Conservation (phyloP, 768 basidiomycete genomes). For the Melanogaster broomeanus region DNA sequence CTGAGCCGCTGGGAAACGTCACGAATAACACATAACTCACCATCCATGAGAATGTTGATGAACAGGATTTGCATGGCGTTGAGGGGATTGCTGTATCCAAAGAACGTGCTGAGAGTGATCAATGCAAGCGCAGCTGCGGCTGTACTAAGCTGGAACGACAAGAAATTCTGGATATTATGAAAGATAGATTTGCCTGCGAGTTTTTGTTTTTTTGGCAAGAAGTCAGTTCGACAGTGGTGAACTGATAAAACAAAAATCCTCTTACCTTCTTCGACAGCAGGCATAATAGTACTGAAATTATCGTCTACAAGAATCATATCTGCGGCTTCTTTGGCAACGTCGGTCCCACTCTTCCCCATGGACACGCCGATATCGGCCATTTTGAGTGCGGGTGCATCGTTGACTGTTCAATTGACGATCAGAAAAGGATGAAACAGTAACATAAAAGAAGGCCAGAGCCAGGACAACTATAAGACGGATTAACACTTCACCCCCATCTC, state of each 20-base stretch:
- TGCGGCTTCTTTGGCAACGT: conserved; percentile 97
- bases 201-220: too few relatives aligned
- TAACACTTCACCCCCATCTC: conserved; percentile 82
- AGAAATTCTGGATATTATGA: conserved; percentile 98
- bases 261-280: conserved; percentile 90
- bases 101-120: conserved; percentile 91
- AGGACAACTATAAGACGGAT: conserved; percentile 26
- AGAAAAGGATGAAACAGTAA: neutral
- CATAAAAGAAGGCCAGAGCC: too few relatives aligned
- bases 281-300: conserved; percentile 92
- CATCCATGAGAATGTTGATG: conserved; percentile 99
- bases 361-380: conserved; percentile 98
- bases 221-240: neutral
- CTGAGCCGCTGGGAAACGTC: neutral
- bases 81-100: conserved; percentile 87
- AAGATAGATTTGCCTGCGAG: conserved; percentile 89
- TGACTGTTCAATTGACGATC: conserved; percentile 49
- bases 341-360: conserved; percentile 98
- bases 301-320: conserved; percentile 97
- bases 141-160: conserved; percentile 95
- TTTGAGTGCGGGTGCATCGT: conserved; percentile 95
- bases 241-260: neutral
- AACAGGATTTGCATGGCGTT: conserved; percentile 99
- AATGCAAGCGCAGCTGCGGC: conserved; percentile 95
- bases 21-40: conserved; percentile 40